Base-by-base conservation (phyloP, 208 protist species). In the Acanthamoeba triangularis region DNA sequence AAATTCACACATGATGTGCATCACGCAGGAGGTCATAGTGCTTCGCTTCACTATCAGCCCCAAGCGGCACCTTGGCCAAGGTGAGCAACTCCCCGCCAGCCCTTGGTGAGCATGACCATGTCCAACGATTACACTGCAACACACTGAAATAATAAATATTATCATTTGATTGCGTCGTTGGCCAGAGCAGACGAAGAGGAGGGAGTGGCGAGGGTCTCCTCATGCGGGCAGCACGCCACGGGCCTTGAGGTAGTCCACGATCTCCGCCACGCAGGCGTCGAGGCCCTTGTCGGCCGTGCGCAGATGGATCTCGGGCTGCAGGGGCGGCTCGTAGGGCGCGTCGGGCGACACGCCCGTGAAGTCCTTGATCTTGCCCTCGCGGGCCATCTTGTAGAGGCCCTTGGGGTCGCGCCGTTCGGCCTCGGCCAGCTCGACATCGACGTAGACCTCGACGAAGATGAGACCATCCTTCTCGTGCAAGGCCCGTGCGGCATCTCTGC, bases 311-410 rank as follows among this genome's bases (percentile, higher is more conserved):
- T 93, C 88, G 23, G 88, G 88, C 37, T 93, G 18, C 59, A 52
- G 28, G 61, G 88, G 88, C 61, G 88, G 14, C 23, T 93, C 88
- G 37, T 93, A 93, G 56, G 88, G 88, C 5, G 88, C 88, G 30
- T 90, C 82, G 13, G 72, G 72, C 6, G 80, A 90, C 14, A 93
- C 49, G 56, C 88, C 88, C 18, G 88, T 93, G 44, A 93, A 93
- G n/a, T 93, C 88, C 30, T 67, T 67, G 65, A 93, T 93, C 88
- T 93, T 67, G 65, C 88, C 88, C 16, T 67, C 88, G 30, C 88
- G 54, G 11, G 88, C 88, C 88, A 78, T 93, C 44, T 93, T 93
- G 88, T 93, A 93, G 41, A 93, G 88, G 11, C 88, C 88, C 61
- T 93, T 93, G 56, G 88, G 88, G 33, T 93, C 88, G 37, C 88